Percentiles rank a stretch among this genome's conserved stretches.
Conservation (phyloP, 2,329 filamentous ascomycete species). For the Ascochyta koolunga region DNA sequence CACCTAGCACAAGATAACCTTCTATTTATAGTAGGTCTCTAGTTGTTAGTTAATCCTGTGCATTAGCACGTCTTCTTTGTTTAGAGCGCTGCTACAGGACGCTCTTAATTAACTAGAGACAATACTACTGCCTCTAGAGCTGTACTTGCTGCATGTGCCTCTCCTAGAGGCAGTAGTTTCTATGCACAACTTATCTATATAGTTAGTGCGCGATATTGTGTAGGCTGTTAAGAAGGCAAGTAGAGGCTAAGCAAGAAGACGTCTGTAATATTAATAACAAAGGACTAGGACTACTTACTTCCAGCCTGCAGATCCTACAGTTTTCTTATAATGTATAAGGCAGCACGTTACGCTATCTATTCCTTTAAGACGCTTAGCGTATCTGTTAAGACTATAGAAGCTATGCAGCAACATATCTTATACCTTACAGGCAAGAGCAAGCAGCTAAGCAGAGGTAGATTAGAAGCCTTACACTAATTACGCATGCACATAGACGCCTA, state of each 20-base stretch:
- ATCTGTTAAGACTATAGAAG: slow-evolving; percentile 11
- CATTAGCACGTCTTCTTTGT: slow-evolving; percentile 11
- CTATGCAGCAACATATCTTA: slow-evolving; percentile 6
- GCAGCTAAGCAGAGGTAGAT: not conserved
- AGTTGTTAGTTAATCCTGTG: slow-evolving; percentile 12
- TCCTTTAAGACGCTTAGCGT: slow-evolving; percentile 21
- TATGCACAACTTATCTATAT: slow-evolving; percentile 21
- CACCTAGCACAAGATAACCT: slow-evolving; percentile 27
- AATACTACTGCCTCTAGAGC: slow-evolving; percentile 2
- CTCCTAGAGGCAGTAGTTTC: slow-evolving; percentile 19
- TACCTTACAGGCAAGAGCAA: not conserved
- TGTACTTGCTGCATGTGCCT: slow-evolving; percentile 19
- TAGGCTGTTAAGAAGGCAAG: slow-evolving; percentile 20
- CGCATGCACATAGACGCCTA: slow-evolving; percentile 13
- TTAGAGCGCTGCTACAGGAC: slow-evolving; percentile 9
- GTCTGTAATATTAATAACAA: not conserved
- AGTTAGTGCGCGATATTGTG: slow-evolving; percentile 23
- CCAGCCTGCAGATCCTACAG: not conserved
- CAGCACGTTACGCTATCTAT: slow-evolving; percentile 23
- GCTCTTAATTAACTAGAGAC: slow-evolving; percentile 3
- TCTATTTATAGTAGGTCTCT: slow-evolving; percentile 17
- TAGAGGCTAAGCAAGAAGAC: not conserved
- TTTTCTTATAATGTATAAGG: slow-evolving; percentile 21
- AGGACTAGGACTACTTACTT: slow-evolving; percentile 3
- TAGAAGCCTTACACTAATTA: not conserved